phyloP scores from a whole-genome alignment of 1,139 yeast genomes.

The Saccharomycopsis hybrid region DNA sequence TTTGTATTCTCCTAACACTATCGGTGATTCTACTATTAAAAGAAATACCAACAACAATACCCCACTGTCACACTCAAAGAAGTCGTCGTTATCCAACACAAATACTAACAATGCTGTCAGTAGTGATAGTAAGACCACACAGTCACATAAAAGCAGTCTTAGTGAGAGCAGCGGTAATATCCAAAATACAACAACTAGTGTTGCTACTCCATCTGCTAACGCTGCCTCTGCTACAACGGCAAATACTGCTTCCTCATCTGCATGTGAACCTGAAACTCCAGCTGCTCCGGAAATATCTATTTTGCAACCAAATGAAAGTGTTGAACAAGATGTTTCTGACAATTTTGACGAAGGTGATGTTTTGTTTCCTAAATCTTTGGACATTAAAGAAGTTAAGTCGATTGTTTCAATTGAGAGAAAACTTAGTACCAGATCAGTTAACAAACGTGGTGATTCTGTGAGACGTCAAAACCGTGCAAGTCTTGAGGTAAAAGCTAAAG shows the following conservation, averaged over 20 bases:
- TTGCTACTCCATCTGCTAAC: no score
- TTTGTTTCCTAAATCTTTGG: slow-evolving; percentile 63
- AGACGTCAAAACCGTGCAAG: slow-evolving; percentile 26
- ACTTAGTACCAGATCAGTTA: slow-evolving; percentile 48
- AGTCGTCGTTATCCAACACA: background rate
- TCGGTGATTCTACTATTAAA: slow-evolving; percentile 2
- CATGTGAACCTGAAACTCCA: no score
- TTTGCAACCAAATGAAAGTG: background rate
- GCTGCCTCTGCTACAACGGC: no score
- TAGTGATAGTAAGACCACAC: background rate
- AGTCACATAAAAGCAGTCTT: background rate
- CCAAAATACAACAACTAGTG: no score
- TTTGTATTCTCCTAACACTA: no score
- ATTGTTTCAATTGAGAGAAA: slow-evolving; percentile 68
- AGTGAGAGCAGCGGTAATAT: background rate
- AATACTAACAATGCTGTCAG: background rate
- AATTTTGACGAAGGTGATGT: slow-evolving; percentile 48
- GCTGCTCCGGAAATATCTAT: no score
- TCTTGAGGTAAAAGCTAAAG: slow-evolving; percentile 34
- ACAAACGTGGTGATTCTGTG: slow-evolving; percentile 26
- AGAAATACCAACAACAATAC: background rate
- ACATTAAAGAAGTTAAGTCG: slow-evolving; percentile 63
- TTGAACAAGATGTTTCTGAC: background rate
- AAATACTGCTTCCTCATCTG: no score
- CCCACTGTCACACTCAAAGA: background rate